These are phyloP conservation scores for Incumbomyces lentus DNA, from an alignment of 2,329 filamentous ascomycete species.

Conservation along the genomic window DNA sequence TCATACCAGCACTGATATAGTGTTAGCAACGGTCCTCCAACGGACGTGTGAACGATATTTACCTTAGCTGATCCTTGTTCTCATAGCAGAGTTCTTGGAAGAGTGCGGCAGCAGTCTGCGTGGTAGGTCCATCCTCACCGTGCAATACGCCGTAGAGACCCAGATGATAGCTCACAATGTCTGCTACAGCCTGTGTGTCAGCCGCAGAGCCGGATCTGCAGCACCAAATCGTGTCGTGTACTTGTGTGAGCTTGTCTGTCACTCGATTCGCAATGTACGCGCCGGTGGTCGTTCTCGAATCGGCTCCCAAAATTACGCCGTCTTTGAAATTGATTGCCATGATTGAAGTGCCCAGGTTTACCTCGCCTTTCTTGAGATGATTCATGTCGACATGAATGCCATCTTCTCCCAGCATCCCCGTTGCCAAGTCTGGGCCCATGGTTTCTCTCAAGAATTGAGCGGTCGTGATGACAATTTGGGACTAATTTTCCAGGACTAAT, in stretches of 20 bases:
- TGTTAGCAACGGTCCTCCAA: conserved; percentile 6
- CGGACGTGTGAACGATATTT: not conserved
- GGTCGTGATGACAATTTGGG: too few species aligned
- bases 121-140: conserved; percentile 71
- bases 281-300: conserved; percentile 94
- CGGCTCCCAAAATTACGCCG: conserved; percentile 90
- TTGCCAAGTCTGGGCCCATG: conserved; percentile 31
- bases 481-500: too few species aligned
- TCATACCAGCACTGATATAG: conserved; percentile 71
- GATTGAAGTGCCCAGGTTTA: conserved; percentile 97
- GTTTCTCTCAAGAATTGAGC: too few species aligned
- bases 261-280: conserved; percentile 98
- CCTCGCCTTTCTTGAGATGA: conserved; percentile 94
- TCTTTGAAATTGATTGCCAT: conserved; percentile 99
- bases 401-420: conserved; percentile 51
- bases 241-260: conserved; percentile 96
- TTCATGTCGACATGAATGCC: conserved; percentile 99
- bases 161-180: conserved; percentile 95
- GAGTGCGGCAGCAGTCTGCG: conserved; percentile 86
- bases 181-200: conserved; percentile 93
- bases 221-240: conserved; percentile 99
- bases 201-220: conserved; percentile 95
- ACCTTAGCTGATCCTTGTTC: conserved; percentile 92
- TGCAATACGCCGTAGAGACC: conserved; percentile 86
- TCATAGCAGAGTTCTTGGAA: conserved; percentile 98